These are phyloP conservation scores for Dunaliella primolecta DNA, from an alignment of 139 green algal genomes.

Conservation along the genomic window DNA sequence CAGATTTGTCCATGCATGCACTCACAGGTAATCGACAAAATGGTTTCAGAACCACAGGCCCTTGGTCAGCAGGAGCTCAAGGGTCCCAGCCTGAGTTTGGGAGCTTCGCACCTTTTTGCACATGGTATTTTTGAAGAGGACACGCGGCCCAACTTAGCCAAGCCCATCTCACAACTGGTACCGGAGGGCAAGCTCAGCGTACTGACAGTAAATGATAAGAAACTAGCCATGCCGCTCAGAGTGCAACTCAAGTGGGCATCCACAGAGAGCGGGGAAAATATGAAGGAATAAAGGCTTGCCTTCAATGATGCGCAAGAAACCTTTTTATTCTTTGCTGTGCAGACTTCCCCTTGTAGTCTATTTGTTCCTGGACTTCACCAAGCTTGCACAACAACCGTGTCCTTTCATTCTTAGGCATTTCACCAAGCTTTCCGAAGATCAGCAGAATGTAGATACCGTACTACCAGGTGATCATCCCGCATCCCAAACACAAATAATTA, in stretches of 20 bases:
- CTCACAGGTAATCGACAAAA: slow-evolving; percentile 74
- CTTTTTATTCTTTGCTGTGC: too few species aligned
- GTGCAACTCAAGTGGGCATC: slow-evolving; percentile 38
- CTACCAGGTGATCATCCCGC: too few species aligned
- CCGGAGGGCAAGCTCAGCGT: slow-evolving; percentile 28
- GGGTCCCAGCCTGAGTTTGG: slow-evolving; percentile 76
- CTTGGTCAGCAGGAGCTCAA: slow-evolving; percentile 58
- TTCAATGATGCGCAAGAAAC: too few species aligned
- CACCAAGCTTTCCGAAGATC: too few species aligned
- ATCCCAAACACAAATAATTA: too few species aligned
- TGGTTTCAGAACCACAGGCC: slow-evolving; percentile 51
- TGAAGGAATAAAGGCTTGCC: neutral
- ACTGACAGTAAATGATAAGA: slow-evolving; percentile 93
- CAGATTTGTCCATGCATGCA: too few species aligned
- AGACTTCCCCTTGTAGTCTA: too few species aligned
- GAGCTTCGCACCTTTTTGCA: slow-evolving; percentile 79
- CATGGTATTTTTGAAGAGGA: slow-evolving; percentile 81
- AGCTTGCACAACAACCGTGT: too few species aligned
- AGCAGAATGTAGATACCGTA: too few species aligned
- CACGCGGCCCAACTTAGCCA: slow-evolving; percentile 78
- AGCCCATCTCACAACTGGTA: slow-evolving; percentile 44
- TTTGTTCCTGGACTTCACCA: too few species aligned
- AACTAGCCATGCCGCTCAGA: slow-evolving; percentile 67
- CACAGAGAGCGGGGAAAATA: neutral
- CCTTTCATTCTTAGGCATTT: too few species aligned